Base-by-base conservation (phyloP, 768 basidiomycete genomes). In the Termitomyces eurrhizus region DNA sequence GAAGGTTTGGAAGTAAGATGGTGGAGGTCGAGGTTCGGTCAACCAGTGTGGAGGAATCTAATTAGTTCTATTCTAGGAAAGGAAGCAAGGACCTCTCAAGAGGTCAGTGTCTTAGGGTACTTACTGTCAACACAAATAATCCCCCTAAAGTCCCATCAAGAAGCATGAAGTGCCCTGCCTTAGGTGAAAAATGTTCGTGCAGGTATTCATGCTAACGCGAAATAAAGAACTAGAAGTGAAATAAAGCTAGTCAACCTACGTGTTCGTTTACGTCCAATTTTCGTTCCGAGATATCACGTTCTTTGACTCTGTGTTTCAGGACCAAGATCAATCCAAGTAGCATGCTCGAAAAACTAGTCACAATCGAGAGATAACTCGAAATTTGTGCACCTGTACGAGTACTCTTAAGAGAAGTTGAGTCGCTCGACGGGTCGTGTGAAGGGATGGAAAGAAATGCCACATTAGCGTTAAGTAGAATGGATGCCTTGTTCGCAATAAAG, bases 391-490 rank as follows among this genome's bases (percentile, higher is more conserved):
- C 58, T 5, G 66, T 69, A 11, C 73, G 65, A 26, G 41, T 35
- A 14, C 16, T 59, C 36, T 41, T 57, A 12, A 64, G 65, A 12
- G 39, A 48, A 12, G 13, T 14, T 13, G 58, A 60, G 46, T 61
- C 75, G 18, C 78, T 73, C 61, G 75, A 73, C 21, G 74, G 70
- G 46, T 64, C 77, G 14, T 79, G 74, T 21, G 75, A 73, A 35
- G 76, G 73, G 36, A 84, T 79, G 0, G 80, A 55, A 57, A 50
- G 72, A 58, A 84, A 83, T 0, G 75, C 77, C 2, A 85, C 76
- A 49, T 83, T 81, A 6, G 76, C 78, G 24, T 74, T 77, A 32
- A 85, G 66, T 1, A 85, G 69, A 2, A 84, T 79, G 2, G 80
- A 77, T 0, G 78, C 76, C 83, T 83, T 57, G 33, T 33, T 44